Percentiles rank a stretch among this genome's conserved stretches.
phyloP scores from a whole-genome alignment of 2,329 filamentous ascomycete species.

The Alternaria ethzedia region DNA sequence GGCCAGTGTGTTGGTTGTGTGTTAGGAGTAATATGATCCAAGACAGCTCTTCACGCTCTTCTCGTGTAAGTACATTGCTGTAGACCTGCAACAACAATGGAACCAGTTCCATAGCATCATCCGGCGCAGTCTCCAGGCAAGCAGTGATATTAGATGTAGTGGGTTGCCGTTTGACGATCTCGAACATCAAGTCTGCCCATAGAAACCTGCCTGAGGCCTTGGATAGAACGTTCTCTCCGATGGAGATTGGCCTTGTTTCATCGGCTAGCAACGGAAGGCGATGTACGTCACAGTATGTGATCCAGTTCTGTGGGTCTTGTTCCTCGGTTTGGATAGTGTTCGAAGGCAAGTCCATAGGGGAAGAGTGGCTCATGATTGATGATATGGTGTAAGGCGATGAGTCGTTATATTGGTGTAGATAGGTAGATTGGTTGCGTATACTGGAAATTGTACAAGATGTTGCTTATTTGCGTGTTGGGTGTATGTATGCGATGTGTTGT shows the following conservation, averaged over 20 bases:
- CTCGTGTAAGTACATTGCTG: background rate
- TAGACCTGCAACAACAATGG: background rate
- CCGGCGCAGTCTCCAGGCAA: background rate
- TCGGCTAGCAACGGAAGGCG: background rate
- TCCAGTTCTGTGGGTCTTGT: background rate
- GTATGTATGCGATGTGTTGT: background rate
- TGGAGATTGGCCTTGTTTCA: background rate
- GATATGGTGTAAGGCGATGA: background rate
- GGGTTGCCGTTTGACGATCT: background rate
- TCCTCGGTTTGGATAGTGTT: background rate
- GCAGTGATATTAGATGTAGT: background rate
- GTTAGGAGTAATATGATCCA: background rate
- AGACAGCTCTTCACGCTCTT: background rate
- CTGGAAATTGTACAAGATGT: background rate
- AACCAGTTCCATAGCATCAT: background rate
- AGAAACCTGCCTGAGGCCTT: background rate
- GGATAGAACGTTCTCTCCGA: background rate
- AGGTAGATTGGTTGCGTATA: background rate
- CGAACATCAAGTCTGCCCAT: background rate
- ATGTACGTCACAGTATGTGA: background rate
- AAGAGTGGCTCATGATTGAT: background rate
- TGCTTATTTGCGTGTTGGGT: background rate
- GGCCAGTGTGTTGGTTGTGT: background rate
- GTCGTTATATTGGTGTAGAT: background rate
- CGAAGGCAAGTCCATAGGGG: background rate